Conservation (phyloP, 179 eudicot genomes). For the Silene coronaria region DNA sequence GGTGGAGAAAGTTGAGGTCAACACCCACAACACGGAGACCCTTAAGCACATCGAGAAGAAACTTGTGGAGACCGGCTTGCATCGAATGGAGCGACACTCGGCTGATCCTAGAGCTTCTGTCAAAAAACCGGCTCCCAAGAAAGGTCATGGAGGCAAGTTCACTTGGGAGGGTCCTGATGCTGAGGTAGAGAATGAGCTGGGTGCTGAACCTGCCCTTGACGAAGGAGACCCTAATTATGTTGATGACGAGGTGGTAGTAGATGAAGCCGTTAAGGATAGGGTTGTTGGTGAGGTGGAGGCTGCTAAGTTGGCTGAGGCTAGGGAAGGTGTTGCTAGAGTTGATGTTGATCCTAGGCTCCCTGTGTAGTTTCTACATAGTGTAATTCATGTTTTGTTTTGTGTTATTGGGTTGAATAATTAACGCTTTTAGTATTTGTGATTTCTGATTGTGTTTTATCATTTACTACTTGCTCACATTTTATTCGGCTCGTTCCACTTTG, state of each 20-base stretch:
- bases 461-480: too few species aligned
- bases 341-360: constrained; percentile 37
- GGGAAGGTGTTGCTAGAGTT: constrained; percentile 56
- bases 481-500: too few species aligned
- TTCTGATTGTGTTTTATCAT: too few species aligned
- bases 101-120: constrained; percentile 39
- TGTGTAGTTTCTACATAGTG: neutral
- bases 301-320: constrained; percentile 37
- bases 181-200: constrained; percentile 41
- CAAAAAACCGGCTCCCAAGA: constrained; percentile 51
- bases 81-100: constrained; percentile 68
- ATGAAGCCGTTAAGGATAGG: constrained; percentile 16
- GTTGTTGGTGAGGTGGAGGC: constrained; percentile 55
- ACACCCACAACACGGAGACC: constrained; percentile 41
- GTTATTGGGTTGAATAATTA: too few species aligned
- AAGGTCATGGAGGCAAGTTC: constrained; percentile 84
- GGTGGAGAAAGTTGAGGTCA: constrained; percentile 41
- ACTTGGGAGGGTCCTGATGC: constrained; percentile 81
- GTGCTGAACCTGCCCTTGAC: constrained; percentile 46
- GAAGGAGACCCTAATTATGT: constrained; percentile 69
- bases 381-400: neutral
- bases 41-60: constrained; percentile 55
- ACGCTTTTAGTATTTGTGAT: too few species aligned
- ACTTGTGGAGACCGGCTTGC: constrained; percentile 61
- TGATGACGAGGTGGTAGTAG: constrained; percentile 33